Base-by-base conservation (phyloP, 2,329 filamentous ascomycete species). In the Cercospora berteroae region DNA sequence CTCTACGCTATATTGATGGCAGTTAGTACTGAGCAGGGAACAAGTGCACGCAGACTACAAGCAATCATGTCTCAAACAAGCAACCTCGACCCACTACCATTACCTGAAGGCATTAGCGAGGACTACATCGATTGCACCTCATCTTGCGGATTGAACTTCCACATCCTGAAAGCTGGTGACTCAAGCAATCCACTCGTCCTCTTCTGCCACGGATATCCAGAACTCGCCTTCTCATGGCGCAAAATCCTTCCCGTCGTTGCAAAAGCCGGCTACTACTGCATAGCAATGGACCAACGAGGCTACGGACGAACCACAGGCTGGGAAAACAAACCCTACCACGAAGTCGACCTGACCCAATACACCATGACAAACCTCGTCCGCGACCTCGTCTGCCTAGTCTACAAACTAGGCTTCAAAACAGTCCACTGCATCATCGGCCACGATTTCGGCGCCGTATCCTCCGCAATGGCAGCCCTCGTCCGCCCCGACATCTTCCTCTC, bases 201-300 rank as follows among this genome's bases (percentile, higher is more conserved):
- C 6, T 84, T 89, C 59, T 83, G 86, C 58, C 89, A 90, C 77
- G 89, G 89, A 42, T 91, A 86, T 69, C 89, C 89, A 1, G 89
- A 91, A 74, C 81, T 91, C 2, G 87, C 89, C 29, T 91, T 85
- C 76, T 90, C 88, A 57, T 91, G 89, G 88, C 86, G 89, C 61
- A 87, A 88, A 65, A 78, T 90, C 39, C 82, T 91, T 72, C 83
- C 84, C 6, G 75, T 80, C 0, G 80, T 92, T n/a, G 86, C 88
- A 5, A 77, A 79, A 0, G 81, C 83, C 5, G 88, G 88, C 29
- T 91, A 87, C 77, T 84, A 88, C 74, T 88, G 88, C 63, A 85
- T 91, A 1, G 88, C 89, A 1, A 86, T 87, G 39, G 89, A 92
- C 72, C 88, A 89, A 72, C 84, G 89, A 59, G 89, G 89, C 7